Conservation (phyloP, 169 alveolate species). For the Eimeria necatrix region DNA sequence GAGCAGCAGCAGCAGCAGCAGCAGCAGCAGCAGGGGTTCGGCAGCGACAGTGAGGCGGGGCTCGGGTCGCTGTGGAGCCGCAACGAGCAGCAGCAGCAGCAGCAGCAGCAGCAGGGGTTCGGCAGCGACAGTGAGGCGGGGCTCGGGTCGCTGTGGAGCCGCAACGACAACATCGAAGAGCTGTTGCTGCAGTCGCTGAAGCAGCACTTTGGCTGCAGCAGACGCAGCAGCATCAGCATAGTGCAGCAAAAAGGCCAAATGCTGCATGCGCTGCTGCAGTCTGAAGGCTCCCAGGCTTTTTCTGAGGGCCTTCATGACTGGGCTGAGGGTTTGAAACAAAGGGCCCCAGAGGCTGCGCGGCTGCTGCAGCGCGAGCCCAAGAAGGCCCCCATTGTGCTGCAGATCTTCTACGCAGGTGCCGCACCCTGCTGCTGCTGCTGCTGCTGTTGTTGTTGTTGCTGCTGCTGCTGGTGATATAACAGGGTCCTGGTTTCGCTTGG, state of each 20-base stretch:
- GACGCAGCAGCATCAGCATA: slow-evolving; percentile 46
- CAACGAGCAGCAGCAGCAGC: background rate
- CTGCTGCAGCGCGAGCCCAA: slow-evolving; percentile 3
- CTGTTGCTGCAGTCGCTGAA: slow-evolving; percentile 53
- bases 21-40: background rate
- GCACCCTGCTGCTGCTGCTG: background rate
- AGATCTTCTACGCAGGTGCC: slow-evolving; percentile 6
- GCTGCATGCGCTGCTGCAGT: background rate
- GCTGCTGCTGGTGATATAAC: background rate
- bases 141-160: background rate
- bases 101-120: background rate
- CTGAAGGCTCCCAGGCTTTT: background rate
- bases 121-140: background rate
- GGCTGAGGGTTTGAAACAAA: background rate
- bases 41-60: background rate
- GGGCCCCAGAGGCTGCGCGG: background rate
- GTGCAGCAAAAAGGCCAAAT: background rate
- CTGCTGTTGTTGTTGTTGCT: background rate
- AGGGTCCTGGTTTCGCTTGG: too few relatives aligned
- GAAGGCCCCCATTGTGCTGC: slow-evolving; percentile 21
- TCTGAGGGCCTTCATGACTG: background rate
- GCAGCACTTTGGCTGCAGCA: slow-evolving; percentile 46
- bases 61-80: background rate
- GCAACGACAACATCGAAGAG: slow-evolving; percentile 46
- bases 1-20: slow-evolving; percentile 23